Percentiles rank a stretch among this genome's conserved stretches.
Conservation (phyloP, 345 rosid species). For the Noccaea bulbosa region DNA sequence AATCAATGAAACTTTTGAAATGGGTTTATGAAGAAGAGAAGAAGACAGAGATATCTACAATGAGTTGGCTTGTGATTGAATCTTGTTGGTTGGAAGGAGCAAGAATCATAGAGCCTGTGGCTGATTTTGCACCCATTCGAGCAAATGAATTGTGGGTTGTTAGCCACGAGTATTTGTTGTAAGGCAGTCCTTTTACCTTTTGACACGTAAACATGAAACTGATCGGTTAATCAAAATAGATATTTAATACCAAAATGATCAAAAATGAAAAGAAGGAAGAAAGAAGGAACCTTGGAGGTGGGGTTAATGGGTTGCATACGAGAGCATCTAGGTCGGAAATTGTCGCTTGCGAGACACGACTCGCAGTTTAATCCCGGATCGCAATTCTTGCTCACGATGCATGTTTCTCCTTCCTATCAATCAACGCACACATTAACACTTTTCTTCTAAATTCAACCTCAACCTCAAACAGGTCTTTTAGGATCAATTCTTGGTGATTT, state of each 20-base stretch:
- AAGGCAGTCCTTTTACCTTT: conserved; percentile 68
- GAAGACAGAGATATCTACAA: conserved; percentile 48
- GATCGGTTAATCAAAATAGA: neutral
- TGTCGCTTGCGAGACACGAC: conserved; percentile 64
- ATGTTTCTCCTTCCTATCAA: conserved; percentile 77
- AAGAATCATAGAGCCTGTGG: conserved; percentile 57
- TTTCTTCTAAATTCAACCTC: neutral
- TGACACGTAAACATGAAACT: neutral
- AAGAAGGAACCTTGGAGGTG: conserved; percentile 50
- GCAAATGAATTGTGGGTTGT: conserved; percentile 94
- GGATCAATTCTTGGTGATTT: conserved; percentile 3
- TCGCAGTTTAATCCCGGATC: conserved; percentile 74
- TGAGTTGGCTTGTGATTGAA: conserved; percentile 72
- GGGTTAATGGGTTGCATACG: conserved; percentile 67
- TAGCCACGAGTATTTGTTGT: conserved; percentile 88
- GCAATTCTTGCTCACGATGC: conserved; percentile 56
- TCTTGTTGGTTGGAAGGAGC: conserved; percentile 87
- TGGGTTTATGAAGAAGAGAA: conserved; percentile 6
- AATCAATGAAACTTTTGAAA: conserved; percentile 2
- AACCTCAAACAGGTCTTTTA: neutral
- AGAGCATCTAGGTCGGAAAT: conserved; percentile 74
- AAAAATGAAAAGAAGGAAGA: neutral
- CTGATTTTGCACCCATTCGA: conserved; percentile 53
- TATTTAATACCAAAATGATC: neutral
- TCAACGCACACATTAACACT: conserved; percentile 16